Conservation (phyloP, 1,284 basidiomycete genomes). For the Trametes versicolor region DNA sequence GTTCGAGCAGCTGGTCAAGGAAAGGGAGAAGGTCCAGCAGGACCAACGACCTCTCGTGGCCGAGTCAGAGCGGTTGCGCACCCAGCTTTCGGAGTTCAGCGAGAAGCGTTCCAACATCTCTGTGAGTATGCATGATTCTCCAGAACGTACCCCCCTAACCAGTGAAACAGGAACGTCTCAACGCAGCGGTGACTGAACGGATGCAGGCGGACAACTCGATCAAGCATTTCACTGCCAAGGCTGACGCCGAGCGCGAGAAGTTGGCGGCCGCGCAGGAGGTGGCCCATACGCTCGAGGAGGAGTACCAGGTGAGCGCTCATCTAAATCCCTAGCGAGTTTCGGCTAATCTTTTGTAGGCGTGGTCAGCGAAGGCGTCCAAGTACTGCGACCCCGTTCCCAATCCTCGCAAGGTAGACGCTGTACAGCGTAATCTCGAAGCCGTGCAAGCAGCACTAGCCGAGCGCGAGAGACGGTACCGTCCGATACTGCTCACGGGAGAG, state of each 20-base stretch:
- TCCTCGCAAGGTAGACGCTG: conserved; percentile 61
- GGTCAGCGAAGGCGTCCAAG: conserved; percentile 71
- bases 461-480: conserved; percentile 72
- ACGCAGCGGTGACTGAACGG: conserved; percentile 43
- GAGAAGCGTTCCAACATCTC: conserved; percentile 48
- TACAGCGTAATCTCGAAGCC: conserved; percentile 71
- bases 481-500: background rate
- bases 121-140: conserved; percentile 44
- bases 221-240: conserved; percentile 54
- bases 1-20: conserved; percentile 53
- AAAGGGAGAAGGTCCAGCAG: conserved; percentile 54
- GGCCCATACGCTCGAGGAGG: conserved; percentile 61
- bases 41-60: conserved; percentile 52
- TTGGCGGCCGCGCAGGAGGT: conserved; percentile 52
- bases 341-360: conserved; percentile 53
- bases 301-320: conserved; percentile 59
- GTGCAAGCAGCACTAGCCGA: conserved; percentile 74
- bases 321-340: background rate
- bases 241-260: conserved; percentile 46
- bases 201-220: conserved; percentile 57
- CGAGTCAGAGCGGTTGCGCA: conserved; percentile 56
- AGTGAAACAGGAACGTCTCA: conserved; percentile 42
- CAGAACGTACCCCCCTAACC: background rate
- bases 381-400: conserved; percentile 71
- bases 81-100: conserved; percentile 59